Evolutionary conservation across 2,329 filamentous ascomycete genomes (phyloP).

Genomic region (Colletotrichum musicola): DNA sequence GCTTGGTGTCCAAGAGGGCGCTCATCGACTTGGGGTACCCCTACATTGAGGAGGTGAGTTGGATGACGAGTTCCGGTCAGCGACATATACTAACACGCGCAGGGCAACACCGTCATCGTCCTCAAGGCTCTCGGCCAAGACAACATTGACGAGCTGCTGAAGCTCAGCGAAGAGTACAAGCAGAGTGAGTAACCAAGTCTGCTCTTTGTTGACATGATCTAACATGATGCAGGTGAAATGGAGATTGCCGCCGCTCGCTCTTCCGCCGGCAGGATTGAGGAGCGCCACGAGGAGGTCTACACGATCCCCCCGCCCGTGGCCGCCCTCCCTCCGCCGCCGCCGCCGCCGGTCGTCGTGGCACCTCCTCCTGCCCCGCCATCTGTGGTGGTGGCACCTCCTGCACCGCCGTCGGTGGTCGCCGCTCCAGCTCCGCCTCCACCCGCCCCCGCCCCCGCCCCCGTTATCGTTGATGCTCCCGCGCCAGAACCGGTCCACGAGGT

Average conservation of each 20-base stretch:
- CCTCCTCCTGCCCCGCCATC: conserved; percentile 35
- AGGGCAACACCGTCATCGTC: conserved; percentile 86
- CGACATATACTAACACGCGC: conserved; percentile 29
- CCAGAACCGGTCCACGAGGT: conserved; percentile 52
- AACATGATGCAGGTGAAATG: conserved; percentile 52
- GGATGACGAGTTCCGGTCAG: background rate
- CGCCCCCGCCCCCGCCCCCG: conserved; percentile 44
- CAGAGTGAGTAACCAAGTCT: conserved; percentile 56
- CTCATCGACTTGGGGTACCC: conserved; percentile 89
- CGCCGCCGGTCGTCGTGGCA: conserved; percentile 39
- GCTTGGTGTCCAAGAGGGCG: conserved; percentile 83
- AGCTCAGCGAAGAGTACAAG: conserved; percentile 82
- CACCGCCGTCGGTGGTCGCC: conserved; percentile 45
- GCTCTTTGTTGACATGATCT: conserved; percentile 19
- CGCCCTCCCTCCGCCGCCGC: conserved; percentile 45
- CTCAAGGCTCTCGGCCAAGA: conserved; percentile 88
- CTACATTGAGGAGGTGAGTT: conserved; percentile 83
- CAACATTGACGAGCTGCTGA: conserved; percentile 91
- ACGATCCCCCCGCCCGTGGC: conserved; percentile 45
- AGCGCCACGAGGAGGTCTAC: conserved; percentile 60
- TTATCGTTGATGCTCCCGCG: conserved; percentile 49
- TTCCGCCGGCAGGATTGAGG: conserved; percentile 61
- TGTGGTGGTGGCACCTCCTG: conserved; percentile 45
- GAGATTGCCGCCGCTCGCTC: conserved; percentile 61
- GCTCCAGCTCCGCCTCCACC: conserved; percentile 44